Evolutionary conservation across 495 filamentous ascomycete species (phyloP).

Genomic region (Viridothelium virens): DNA sequence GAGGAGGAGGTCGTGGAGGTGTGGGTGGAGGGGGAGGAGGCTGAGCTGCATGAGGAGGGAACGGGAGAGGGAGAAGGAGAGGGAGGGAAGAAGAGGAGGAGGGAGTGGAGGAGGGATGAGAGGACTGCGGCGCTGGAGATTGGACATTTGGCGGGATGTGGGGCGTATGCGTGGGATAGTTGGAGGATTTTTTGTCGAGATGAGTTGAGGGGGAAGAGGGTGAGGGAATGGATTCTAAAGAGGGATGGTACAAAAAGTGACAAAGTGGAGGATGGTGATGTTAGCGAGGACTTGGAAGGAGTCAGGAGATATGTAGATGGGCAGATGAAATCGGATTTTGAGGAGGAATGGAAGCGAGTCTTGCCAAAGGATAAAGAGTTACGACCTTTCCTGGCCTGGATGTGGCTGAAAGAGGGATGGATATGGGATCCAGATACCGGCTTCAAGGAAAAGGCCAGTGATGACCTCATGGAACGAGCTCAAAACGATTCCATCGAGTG

Average conservation of each 20-base stretch:
- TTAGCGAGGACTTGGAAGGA: not conserved
- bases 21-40: conserved; percentile 40
- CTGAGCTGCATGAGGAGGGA: not conserved
- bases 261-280: conserved; percentile 42
- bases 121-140: conserved; percentile 65
- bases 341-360: conserved; percentile 77
- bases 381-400: conserved; percentile 76
- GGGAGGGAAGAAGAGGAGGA: conserved; percentile 40
- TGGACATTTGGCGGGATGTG: conserved; percentile 73
- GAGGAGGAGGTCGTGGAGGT: conserved; percentile 26
- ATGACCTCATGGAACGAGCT: conserved; percentile 23
- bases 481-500: not conserved
- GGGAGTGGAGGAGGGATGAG: conserved; percentile 26
- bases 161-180: conserved; percentile 80
- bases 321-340: conserved; percentile 26
- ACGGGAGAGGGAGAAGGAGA: not conserved
- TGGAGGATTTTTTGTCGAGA: conserved; percentile 95
- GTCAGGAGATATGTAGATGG: not conserved
- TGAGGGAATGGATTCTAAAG: conserved; percentile 2
- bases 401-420: conserved; percentile 83
- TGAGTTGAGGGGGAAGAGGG: conserved; percentile 48
- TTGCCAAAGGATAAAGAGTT: conserved; percentile 83
- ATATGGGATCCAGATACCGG: conserved; percentile 71
- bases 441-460: conserved; percentile 38
- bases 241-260: conserved; percentile 46